These are phyloP conservation scores for Friedmanniomyces endolithicus DNA, from an alignment of 495 filamentous ascomycete species.

Conservation along the genomic window DNA sequence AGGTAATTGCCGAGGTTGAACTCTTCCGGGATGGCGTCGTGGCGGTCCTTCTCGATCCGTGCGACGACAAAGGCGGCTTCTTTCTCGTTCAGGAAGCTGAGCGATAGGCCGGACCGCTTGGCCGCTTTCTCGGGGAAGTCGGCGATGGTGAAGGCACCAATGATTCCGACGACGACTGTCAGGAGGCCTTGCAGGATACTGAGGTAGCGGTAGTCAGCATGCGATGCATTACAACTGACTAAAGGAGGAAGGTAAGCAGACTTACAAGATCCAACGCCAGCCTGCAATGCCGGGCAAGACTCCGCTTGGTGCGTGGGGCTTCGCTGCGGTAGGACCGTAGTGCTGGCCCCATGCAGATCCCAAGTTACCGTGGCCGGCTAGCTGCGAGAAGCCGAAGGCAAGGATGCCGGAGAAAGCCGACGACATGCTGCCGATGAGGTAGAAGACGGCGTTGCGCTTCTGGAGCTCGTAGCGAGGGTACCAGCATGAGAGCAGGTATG, in stretches of 20 bases:
- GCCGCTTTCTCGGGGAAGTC: conserved; percentile 20
- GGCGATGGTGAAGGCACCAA: conserved; percentile 13
- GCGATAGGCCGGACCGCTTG: not conserved
- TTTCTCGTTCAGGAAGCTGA: conserved; percentile 13
- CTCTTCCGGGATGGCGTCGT: conserved; percentile 38
- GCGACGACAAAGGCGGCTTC: conserved; percentile 43
- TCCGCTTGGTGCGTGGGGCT: not conserved
- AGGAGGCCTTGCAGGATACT: conserved; percentile 21
- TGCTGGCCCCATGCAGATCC: conserved; percentile 11
- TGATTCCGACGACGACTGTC: conserved; percentile 7
- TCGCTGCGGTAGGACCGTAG: conserved; percentile 3
- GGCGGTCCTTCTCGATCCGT: conserved; percentile 46
- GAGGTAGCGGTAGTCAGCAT: not conserved
- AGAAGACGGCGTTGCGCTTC: conserved; percentile 22
- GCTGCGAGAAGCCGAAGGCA: conserved; percentile 19
- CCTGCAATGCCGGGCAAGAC: conserved; percentile 13
- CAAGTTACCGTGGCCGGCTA: conserved; percentile 12
- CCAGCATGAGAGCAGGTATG: conserved; percentile 18
- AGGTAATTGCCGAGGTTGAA: conserved; percentile 44
- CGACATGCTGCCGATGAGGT: conserved; percentile 21
- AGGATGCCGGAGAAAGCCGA: conserved; percentile 23
- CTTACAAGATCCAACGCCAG: conserved; percentile 20
- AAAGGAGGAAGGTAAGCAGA: not conserved
- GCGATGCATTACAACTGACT: not conserved
- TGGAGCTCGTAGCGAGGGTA: conserved; percentile 18